Percentiles rank a stretch among this genome's conserved stretches.
Evolutionary conservation across 805 yeast genomes (phyloP).

Genomic region (Sugiyamaella valdiviana): DNA sequence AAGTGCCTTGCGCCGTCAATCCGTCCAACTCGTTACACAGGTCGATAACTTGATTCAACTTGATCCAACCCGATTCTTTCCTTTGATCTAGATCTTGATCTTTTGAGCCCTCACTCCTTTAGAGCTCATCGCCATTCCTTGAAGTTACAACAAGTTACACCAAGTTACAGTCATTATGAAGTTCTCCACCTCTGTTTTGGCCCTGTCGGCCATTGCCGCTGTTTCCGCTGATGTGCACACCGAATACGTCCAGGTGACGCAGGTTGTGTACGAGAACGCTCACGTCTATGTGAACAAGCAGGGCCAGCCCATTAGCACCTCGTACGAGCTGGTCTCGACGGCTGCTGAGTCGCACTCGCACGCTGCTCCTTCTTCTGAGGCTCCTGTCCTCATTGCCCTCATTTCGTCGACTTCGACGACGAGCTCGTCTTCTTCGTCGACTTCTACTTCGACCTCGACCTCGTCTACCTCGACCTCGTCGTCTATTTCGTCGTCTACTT

Average conservation of each 20-base stretch:
- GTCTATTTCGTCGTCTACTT: conserved; percentile 13
- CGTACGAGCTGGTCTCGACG: conserved; percentile 19
- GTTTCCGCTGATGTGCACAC: conserved; percentile 15
- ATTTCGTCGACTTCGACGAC: conserved; percentile 4
- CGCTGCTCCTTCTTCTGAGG: conserved; percentile 12
- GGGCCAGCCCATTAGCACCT: conserved; percentile 22
- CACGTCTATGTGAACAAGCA: conserved; percentile 24
- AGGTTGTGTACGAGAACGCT: conserved; percentile 21
- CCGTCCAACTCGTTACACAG: too few relatives aligned
- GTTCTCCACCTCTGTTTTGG: conserved; percentile 9
- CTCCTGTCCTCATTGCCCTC: conserved; percentile 7
- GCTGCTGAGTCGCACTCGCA: conserved; percentile 10
- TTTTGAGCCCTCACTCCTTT: background rate
- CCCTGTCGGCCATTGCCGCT: conserved; percentile 10
- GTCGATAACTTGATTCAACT: too few relatives aligned
- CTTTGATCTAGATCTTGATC: too few relatives aligned
- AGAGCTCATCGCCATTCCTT: background rate
- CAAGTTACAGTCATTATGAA: conserved; percentile 17
- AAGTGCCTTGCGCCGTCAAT: too few relatives aligned
- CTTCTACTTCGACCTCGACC: conserved; percentile 4
- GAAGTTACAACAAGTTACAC: too few relatives aligned
- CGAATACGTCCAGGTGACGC: conserved; percentile 19
- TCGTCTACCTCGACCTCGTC: conserved; percentile 5
- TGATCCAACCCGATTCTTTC: too few relatives aligned
- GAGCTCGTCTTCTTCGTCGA: background rate